phyloP scores from a whole-genome alignment of 148 eudicot species.

The Camellia sinensis region DNA sequence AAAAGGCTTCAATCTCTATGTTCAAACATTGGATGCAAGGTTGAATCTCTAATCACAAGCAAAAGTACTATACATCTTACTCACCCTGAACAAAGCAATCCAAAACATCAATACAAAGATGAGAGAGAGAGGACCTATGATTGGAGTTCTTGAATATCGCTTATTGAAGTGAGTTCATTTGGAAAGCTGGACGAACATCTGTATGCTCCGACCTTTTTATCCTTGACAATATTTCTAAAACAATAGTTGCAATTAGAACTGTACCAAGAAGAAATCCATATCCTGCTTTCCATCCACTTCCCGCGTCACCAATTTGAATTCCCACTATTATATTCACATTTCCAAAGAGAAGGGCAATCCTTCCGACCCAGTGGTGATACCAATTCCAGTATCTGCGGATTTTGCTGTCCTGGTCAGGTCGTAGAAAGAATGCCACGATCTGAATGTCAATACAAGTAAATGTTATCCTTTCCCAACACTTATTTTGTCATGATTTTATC shows the following conservation, averaged over 20 bases:
- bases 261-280: slow-evolving; percentile 75
- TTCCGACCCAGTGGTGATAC: slow-evolving; percentile 77
- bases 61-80: no score
- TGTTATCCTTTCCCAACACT: not conserved
- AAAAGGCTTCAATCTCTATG: no score
- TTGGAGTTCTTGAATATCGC: not conserved
- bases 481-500: not conserved
- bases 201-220: slow-evolving; percentile 39
- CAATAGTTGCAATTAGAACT: slow-evolving; percentile 35
- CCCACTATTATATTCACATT: slow-evolving; percentile 73
- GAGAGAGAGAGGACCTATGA: not conserved
- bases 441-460: slow-evolving; percentile 17
- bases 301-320: slow-evolving; percentile 65
- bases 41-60: no score
- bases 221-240: slow-evolving; percentile 62
- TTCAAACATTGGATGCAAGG: no score
- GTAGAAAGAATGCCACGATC: slow-evolving; percentile 75
- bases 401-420: slow-evolving; percentile 76
- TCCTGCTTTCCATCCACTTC: slow-evolving; percentile 77
- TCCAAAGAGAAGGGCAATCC: slow-evolving; percentile 74
- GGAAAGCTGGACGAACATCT: slow-evolving; percentile 44
- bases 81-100: no score
- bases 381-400: slow-evolving; percentile 66
- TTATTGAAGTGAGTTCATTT: slow-evolving; percentile 39
- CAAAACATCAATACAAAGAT: no score